Percentiles rank a stretch among this genome's conserved stretches.
These are phyloP conservation scores for Astrephomene gubernaculifera DNA, from an alignment of 139 green algal genomes.

Conservation along the genomic window DNA sequence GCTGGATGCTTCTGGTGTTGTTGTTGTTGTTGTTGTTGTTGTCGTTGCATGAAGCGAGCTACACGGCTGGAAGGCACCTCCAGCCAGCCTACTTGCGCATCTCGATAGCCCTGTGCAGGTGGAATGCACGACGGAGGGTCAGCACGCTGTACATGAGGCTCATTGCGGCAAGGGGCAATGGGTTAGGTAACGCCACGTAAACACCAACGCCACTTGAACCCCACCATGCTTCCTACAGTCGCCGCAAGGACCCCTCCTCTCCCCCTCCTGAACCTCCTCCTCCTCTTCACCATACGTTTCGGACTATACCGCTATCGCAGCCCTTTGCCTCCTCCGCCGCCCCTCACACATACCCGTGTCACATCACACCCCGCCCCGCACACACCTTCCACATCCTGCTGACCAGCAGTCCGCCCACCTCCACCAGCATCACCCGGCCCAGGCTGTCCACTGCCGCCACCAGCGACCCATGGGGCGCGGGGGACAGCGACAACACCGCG, in stretches of 20 bases:
- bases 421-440: conserved; percentile 73
- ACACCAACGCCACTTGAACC: too few species aligned
- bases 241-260: too few species aligned
- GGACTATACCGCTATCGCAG: too few species aligned
- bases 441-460: conserved; percentile 73
- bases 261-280: too few species aligned
- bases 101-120: conserved; percentile 72
- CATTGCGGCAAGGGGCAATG: too few species aligned
- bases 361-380: background rate
- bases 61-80: conserved; percentile 8
- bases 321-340: too few species aligned
- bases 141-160: too few species aligned
- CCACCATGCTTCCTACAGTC: too few species aligned
- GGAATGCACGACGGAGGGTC: too few species aligned
- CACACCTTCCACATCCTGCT: conserved; percentile 75
- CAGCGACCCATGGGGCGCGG: conserved; percentile 54
- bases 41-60: background rate
- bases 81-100: conserved; percentile 76
- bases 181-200: too few species aligned
- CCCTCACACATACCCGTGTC: background rate
- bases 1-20: too few species aligned
- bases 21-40: background rate
- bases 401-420: conserved; percentile 47
- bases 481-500: conserved; percentile 39
- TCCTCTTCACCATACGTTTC: too few species aligned